Evolutionary conservation across 768 basidiomycete species (phyloP), one percentile per base, ranked within the genome.

Genomic region (Rhodotorula graminis): DNA sequence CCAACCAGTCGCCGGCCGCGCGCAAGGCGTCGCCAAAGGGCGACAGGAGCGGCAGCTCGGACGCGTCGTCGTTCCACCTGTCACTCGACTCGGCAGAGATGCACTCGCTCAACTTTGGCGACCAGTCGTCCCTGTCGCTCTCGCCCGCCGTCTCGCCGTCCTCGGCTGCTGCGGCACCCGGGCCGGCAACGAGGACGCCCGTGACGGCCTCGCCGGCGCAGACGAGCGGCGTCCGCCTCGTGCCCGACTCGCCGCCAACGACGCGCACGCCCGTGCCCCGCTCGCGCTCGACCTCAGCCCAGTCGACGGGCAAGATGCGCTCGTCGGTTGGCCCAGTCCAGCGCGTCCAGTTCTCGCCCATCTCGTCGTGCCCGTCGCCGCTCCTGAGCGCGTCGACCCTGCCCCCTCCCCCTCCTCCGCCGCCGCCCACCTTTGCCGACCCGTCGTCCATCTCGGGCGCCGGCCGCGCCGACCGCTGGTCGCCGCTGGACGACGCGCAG

Each of bases 311-410:
- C 33, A 40, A 31, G 27, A 60, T 53, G 59, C 37, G 49, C 37
- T 52, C 59, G 19, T 67, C 66, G 7, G 9, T 31, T 0, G 58
- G 58, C 3, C 58, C 58, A 2, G 58, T 66, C 7, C 46, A 52
- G 42, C 58, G 66, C n/a, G 59, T 72, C 15, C 68, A 72, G 49
- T 76, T 76, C 74, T 76, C 74, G 0, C 74, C 74, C 19, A 65
- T 76, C 57, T 70, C 68, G 18, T 62, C 72, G n/a, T 63, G 68
- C 42, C 71, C 74, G 1, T 76, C 74, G 1, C 74, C 74, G 18
- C 65, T 76, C 9, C 57, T 76, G 42, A 55, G 57, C 49, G 71
- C 71, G 0, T 66, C 71, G 18, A 19, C 46, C 1, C n/a, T 70
- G 0, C 74, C 74, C 1, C 66, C 66, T 1, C 60, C 37, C 4